These are phyloP conservation scores for Volutella citrinella DNA, from an alignment of 2,329 filamentous ascomycete genomes.

Conservation along the genomic window DNA sequence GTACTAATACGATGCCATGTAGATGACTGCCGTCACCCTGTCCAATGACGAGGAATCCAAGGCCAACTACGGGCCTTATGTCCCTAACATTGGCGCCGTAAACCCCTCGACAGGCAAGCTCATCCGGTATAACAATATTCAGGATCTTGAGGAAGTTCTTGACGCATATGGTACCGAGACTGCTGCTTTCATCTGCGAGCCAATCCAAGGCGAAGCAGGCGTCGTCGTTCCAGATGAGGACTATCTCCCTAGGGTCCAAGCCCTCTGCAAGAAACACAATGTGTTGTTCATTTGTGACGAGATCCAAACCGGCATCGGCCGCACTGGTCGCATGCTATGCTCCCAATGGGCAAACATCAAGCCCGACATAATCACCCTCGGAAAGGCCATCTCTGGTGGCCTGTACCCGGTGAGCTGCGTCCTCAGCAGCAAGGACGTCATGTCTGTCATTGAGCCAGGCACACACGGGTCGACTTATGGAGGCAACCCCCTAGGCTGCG, in stretches of 20 bases:
- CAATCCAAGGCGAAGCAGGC: conserved; percentile 95
- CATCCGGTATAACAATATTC: conserved; percentile 83
- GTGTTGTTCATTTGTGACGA: conserved; percentile 96
- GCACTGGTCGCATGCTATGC: conserved; percentile 91
- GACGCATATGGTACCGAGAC: conserved; percentile 79
- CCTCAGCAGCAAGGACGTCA: conserved; percentile 81
- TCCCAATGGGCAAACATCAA: conserved; percentile 93
- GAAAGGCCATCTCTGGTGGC: conserved; percentile 96
- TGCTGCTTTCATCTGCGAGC: conserved; percentile 91
- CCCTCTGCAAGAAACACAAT: conserved; percentile 91
- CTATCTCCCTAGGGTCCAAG: conserved; percentile 78
- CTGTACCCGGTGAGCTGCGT: conserved; percentile 99
- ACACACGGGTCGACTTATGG: conserved; percentile 99
- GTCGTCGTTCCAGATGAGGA: conserved; percentile 91
- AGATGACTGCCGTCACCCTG: conserved; percentile 94
- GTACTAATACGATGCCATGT: no score
- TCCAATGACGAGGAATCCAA: conserved; percentile 94
- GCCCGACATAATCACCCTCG: conserved; percentile 89
- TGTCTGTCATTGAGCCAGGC: conserved; percentile 93
- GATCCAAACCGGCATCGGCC: conserved; percentile 96
- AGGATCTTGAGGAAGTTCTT: conserved; percentile 74
- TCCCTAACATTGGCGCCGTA: conserved; percentile 79
- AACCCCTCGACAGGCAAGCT: conserved; percentile 71
- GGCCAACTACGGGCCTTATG: conserved; percentile 94
- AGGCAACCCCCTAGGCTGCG: conserved; percentile 92